These are phyloP conservation scores for Diplodia seriata DNA, from an alignment of 2,329 filamentous ascomycete genomes.

Conservation along the genomic window DNA sequence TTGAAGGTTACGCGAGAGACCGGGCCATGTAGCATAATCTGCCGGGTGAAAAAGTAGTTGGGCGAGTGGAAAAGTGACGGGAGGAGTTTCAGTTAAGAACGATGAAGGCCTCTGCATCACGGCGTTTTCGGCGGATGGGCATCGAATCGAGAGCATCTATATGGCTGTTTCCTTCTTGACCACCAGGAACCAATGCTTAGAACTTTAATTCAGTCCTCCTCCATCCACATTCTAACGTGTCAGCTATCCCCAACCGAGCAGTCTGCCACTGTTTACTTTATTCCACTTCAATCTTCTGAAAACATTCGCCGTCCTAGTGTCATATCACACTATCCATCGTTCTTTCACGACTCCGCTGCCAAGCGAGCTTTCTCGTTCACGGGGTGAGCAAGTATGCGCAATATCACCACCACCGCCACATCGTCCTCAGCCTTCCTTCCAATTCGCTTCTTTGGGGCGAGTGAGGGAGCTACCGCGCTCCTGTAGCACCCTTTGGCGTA, in stretches of 20 bases:
- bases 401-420: neutral
- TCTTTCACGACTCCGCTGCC: neutral
- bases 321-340: no score
- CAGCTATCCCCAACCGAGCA: neutral
- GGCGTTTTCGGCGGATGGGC: neutral
- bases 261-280: no score
- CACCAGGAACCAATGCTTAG: neutral
- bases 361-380: slow-evolving; percentile 1
- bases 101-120: neutral
- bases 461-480: neutral
- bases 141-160: neutral
- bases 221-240: no score
- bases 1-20: neutral
- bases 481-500: neutral
- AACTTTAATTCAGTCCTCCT: no score
- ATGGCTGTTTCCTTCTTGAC: neutral
- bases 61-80: neutral
- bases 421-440: neutral
- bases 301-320: no score
- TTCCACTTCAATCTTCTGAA: no score
- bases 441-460: neutral
- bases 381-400: slow-evolving; percentile 17
- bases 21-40: neutral
- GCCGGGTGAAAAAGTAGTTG: neutral
- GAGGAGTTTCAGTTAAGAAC: neutral